These are phyloP conservation scores for Golubevia sp. DNA, from an alignment of 1,284 basidiomycete genomes.

Conservation along the genomic window DNA sequence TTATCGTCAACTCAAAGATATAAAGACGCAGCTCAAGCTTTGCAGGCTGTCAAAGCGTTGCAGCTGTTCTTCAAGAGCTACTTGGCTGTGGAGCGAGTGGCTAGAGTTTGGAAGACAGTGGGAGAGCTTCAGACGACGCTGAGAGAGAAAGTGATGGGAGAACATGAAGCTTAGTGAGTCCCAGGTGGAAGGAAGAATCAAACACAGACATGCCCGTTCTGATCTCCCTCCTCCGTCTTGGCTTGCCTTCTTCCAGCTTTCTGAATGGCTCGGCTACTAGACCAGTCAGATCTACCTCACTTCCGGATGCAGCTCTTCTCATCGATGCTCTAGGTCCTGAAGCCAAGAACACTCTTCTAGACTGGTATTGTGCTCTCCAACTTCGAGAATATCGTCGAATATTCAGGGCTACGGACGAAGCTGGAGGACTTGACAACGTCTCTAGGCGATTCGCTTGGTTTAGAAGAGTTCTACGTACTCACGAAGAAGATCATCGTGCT, in stretches of 20 bases:
- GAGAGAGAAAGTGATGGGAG: conserved; percentile 34
- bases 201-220: not conserved
- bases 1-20: conserved; percentile 39
- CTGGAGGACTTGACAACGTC: conserved; percentile 94
- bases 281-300: conserved; percentile 15
- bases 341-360: conserved; percentile 73
- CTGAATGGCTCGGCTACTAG: conserved; percentile 22
- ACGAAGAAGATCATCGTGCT: conserved; percentile 77
- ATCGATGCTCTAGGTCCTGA: conserved; percentile 52
- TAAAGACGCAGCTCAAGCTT: conserved; percentile 46
- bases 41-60: conserved; percentile 48
- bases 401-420: conserved; percentile 83
- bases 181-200: not conserved
- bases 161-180: conserved; percentile 37
- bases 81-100: conserved; percentile 39
- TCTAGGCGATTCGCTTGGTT: conserved; percentile 95
- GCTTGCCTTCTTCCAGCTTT: conserved; percentile 10
- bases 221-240: not conserved
- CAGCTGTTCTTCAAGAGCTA: conserved; percentile 48
- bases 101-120: conserved; percentile 38
- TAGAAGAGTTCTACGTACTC: conserved; percentile 80
- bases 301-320: conserved; percentile 50
- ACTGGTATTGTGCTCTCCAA: conserved; percentile 86
- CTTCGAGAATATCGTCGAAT: conserved; percentile 95
- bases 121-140: conserved; percentile 33